Evolutionary conservation across 1,139 yeast genomes (phyloP), one percentile per base, ranked within the genome.

Genomic region (Geotrichum carabidarum): DNA sequence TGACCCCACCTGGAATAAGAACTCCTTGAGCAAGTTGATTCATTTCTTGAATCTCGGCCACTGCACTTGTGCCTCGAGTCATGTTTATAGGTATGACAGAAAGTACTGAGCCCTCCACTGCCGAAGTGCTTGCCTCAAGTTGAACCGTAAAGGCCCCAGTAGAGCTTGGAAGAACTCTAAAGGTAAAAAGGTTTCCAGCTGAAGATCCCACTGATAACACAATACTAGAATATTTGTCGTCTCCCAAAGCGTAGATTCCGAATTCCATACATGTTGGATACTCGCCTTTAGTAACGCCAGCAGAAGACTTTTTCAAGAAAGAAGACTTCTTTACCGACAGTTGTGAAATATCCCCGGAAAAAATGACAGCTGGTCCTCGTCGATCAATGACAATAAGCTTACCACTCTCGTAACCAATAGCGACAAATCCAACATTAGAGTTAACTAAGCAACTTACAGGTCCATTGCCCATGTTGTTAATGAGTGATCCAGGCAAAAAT

Each of bases 371-470:
- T 0, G 96, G 96, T 0, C 95, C 95, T 57, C 97, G 77, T 56
- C 89, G 77, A 70, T 93, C 98, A 59, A 94, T 73, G 0, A 93
- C 84, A 2, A 85, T 71, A 35, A 93, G 62, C 44, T 82, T 77
- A 27, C 99, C 99, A 12, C 84, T 80, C 49, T 78, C 78, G 68
- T 87, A 90, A 0, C 87, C 96, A 50, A 88, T 74, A 0, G 90
- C 95, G 4, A 86, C 88, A 72, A 93, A 90, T 0, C 97, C 97
- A 50, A 89, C 76, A 59, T 86, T 80, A 59, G 91, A 83, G 68
- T 86, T 79, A 54, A 78, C 77, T 50, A 91, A 62, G 1, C 87
- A 79, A 0, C 91, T 75, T 3, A 86, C 82, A n/a, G 71, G 66
- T 8, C 71, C 73, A 43, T 68, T 63, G 18, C 54, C 53, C 8